Conservation (phyloP, 2,329 filamentous ascomycete genomes). For the Aspergillus tanneri region DNA sequence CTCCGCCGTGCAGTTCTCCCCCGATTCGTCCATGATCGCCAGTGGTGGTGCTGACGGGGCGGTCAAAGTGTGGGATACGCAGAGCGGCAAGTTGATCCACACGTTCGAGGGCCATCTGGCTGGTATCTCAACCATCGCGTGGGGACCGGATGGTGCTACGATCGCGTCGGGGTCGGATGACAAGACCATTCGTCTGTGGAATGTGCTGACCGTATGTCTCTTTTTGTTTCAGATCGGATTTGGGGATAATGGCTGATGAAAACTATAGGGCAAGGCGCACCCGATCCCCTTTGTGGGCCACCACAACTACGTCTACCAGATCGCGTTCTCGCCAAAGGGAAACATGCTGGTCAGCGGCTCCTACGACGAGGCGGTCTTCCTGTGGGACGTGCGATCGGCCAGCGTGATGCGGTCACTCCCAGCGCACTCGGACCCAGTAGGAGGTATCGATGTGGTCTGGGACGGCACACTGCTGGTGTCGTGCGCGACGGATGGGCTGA, state of each 20-base stretch:
- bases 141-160: conserved; percentile 84
- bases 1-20: conserved; percentile 85
- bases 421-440: conserved; percentile 91
- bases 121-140: conserved; percentile 88
- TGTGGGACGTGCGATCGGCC: conserved; percentile 92
- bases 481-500: conserved; percentile 86
- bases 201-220: conserved; percentile 54
- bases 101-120: conserved; percentile 92
- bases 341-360: conserved; percentile 95
- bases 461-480: conserved; percentile 91
- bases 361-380: conserved; percentile 94
- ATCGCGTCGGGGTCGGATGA: conserved; percentile 92
- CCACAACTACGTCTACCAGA: conserved; percentile 91
- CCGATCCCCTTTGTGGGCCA: conserved; percentile 72
- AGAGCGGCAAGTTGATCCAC: conserved; percentile 75
- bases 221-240: background rate
- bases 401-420: conserved; percentile 85
- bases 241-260: background rate
- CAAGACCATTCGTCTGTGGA: conserved; percentile 93
- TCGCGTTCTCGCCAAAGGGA: conserved; percentile 96
- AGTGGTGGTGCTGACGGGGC: conserved; percentile 84
- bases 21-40: conserved; percentile 84
- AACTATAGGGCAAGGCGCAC: conserved; percentile 53
- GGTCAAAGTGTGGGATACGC: conserved; percentile 85
- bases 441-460: conserved; percentile 86